A percentile compares a stretch with the other conserved stretches of the same genome.
Evolutionary conservation across 2,329 filamentous ascomycete species (phyloP).

Genomic region (Epichloe hybrida): DNA sequence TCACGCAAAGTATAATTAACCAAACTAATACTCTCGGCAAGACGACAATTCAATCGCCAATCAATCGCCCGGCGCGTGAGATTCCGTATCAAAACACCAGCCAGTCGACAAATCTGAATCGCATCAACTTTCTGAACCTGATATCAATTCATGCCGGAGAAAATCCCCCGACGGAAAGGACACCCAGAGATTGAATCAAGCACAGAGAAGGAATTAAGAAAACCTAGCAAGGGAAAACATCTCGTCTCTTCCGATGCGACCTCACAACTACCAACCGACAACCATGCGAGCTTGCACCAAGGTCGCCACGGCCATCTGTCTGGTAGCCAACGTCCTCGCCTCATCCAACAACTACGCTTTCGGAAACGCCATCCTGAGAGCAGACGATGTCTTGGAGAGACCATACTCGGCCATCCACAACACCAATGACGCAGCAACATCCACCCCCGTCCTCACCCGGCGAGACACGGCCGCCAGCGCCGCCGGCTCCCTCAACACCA

Average conservation of each 20-base stretch:
- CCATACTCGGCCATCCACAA: conserved; percentile 1
- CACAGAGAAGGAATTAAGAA: neutral
- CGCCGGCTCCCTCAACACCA: conserved; percentile 33
- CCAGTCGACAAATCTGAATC: neutral
- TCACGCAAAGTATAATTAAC: no score
- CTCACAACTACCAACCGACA: neutral
- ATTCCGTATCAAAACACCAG: neutral
- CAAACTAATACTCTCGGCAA: neutral
- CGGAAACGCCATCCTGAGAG: neutral
- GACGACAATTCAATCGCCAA: neutral
- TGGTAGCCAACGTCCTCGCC: neutral
- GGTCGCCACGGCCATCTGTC: neutral
- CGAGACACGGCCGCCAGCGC: conserved; percentile 4
- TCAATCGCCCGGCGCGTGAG: neutral
- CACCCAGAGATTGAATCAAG: neutral
- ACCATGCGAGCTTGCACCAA: conserved; percentile 1
- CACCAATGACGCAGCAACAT: neutral
- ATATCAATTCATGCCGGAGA: neutral
- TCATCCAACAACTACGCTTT: neutral
- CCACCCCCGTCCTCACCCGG: neutral
- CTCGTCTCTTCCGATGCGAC: neutral
- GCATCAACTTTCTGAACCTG: neutral
- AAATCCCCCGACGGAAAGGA: neutral
- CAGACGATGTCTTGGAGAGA: conserved; percentile 4
- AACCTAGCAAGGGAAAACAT: neutral